These are phyloP conservation scores for Larix kaempferi DNA, from an alignment of 75 land plant species.

Conservation along the genomic window DNA sequence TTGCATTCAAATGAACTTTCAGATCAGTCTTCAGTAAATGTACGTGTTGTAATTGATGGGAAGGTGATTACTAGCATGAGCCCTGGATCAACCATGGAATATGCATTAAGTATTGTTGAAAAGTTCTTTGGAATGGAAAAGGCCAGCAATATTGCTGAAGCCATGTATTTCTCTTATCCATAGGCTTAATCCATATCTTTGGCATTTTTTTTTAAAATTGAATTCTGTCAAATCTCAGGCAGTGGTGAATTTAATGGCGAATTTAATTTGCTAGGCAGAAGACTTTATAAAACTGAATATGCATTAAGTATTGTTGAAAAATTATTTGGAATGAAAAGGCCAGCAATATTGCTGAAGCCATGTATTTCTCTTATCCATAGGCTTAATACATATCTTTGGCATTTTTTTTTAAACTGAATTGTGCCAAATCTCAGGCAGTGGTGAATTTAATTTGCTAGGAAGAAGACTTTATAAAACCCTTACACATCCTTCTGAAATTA, in stretches of 20 bases:
- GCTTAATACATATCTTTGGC: too few relatives aligned
- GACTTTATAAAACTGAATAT: conserved; percentile 32
- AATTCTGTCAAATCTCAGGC: too few relatives aligned
- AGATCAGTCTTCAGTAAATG: conserved; percentile 43
- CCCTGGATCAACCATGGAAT: conserved; percentile 60
- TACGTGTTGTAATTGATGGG: conserved; percentile 78
- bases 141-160: conserved; percentile 69
- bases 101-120: conserved; percentile 71
- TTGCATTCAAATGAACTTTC: conserved; percentile 29
- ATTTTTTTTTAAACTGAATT: too few relatives aligned
- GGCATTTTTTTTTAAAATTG: too few relatives aligned
- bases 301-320: conserved; percentile 76
- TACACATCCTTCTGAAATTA: too few relatives aligned
- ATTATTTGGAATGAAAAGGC: conserved; percentile 63
- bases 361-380: conserved; percentile 40
- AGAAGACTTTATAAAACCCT: too few relatives aligned
- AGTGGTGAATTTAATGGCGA: too few relatives aligned
- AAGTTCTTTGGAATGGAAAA: conserved; percentile 66
- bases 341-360: conserved; percentile 64
- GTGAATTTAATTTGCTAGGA: too few relatives aligned
- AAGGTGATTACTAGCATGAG: conserved; percentile 71
- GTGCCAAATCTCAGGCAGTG: too few relatives aligned
- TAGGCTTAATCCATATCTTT: too few relatives aligned
- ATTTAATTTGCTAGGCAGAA: too few relatives aligned
- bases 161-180: conserved; percentile 46